Base-by-base conservation (phyloP, 805 yeast species). In the Cyberlindnera petersonii region DNA sequence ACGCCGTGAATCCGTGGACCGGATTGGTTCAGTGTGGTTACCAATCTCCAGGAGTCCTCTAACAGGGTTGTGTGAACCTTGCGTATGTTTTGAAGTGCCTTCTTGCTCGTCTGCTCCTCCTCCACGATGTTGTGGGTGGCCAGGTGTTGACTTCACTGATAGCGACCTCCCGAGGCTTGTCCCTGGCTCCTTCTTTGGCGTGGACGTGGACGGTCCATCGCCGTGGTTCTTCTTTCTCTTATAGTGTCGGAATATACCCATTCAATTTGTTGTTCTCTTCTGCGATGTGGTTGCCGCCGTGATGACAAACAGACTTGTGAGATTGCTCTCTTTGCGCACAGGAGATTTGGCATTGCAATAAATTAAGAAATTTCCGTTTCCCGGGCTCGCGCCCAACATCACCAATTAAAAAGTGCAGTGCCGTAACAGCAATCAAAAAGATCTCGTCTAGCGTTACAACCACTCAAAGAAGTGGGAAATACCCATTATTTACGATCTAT, bases 121-220 rank as follows among this genome's bases (percentile, higher is more conserved):
- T n/a, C n/a, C n/a, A n/a, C n/a, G n/a, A n/a, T n/a, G n/a, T 9
- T 26, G 26, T 23, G 13, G 27, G 21, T 16, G 27, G 14, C 28
- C 36, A 5, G 36, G 36, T 7, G 29, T 33, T 4, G 36, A 33
- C 18, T 18, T 24, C n/a, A 33, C 27, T 4, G 33, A 31, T 31
- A 31, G 22, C 15, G 32, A 30, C 5, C 32, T 11, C 24, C 13
- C 14, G 18, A 26, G 8, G 17, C 15, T 17, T n/a, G 18, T 17
- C 17, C 9, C 7, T 4, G 16, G 13, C 8, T 20, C 22, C 16
- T 34, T 34, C 24, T 35, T 29, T 3, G 39, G 39, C 14, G 39
- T 35, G 4, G 39, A 35, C 4, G 34, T 33, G 4, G 24, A 9
- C 8, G 15, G 9, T 14, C 13, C 16, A 15, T 32, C 35, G n/a